Evolutionary conservation across 139 green algal species (phyloP), one percentile per base, ranked within the genome.

Genomic region (Parachlorella kessleri): DNA sequence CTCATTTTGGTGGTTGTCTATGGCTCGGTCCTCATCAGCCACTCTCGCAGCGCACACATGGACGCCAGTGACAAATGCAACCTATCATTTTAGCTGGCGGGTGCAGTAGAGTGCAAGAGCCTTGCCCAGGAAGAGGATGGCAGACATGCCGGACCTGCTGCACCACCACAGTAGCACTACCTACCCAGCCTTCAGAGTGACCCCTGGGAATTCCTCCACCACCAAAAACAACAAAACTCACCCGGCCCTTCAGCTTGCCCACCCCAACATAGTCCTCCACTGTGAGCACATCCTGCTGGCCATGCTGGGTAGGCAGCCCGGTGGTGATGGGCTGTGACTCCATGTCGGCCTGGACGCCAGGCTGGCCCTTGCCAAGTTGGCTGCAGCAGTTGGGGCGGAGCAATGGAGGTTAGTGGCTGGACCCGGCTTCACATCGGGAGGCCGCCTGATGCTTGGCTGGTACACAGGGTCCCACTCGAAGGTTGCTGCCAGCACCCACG

Each of bases 171-270:
- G n/a, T n/a, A n/a, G n/a, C n/a, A n/a, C n/a, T n/a, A n/a, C n/a
- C n/a, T n/a, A n/a, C n/a, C n/a, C n/a, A n/a, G n/a, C n/a, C n/a
- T n/a, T n/a, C n/a, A n/a, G n/a, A n/a, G n/a, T n/a, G n/a, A n/a
- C n/a, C n/a, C n/a, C n/a, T n/a, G n/a, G n/a, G n/a, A n/a, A n/a
- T n/a, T n/a, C n/a, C n/a, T n/a, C n/a, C n/a, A n/a, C n/a, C n/a
- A n/a, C n/a, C n/a, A n/a, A n/a, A n/a, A n/a, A n/a, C n/a, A n/a
- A n/a, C n/a, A n/a, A n/a, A n/a, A n/a, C 68, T n/a, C 42, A 76
- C 64, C 75, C 78, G 79, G n/a, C 69, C 82, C 39, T 66, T 40
- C 26, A 87, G 70, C 77, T 85, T 85, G 64, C 71, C 72, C 18
- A 80, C 77, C 10, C 82, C 82, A 2, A 23, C 21, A 28, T 87